phyloP scores from a whole-genome alignment of 768 basidiomycete genomes.

The Amanita fuliginea region DNA sequence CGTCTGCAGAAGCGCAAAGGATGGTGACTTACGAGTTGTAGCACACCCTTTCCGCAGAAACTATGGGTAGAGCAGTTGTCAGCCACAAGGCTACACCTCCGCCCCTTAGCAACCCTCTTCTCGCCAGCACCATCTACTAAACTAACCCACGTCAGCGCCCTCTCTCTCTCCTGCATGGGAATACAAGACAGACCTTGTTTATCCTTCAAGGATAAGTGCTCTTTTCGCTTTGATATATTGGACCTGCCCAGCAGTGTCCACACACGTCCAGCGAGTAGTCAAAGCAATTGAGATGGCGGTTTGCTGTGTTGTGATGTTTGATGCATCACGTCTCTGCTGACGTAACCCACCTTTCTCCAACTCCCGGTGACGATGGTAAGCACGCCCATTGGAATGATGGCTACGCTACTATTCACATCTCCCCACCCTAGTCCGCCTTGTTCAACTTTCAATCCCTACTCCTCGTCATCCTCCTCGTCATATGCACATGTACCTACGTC shows the following conservation, averaged over 20 bases:
- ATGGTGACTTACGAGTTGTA: slow-evolving; percentile 3
- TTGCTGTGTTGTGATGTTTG: too few relatives aligned
- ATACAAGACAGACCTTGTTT: too few relatives aligned
- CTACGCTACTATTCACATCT: too few relatives aligned
- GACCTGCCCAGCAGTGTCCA: slow-evolving; percentile 6
- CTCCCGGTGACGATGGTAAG: background rate
- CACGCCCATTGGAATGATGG: too few relatives aligned
- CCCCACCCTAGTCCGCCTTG: slow-evolving; percentile 57
- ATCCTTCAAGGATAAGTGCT: background rate
- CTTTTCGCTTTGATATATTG: background rate
- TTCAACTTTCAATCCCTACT: slow-evolving; percentile 98
- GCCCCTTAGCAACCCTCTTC: background rate
- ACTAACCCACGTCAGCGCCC: background rate
- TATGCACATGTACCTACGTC: slow-evolving; percentile 96
- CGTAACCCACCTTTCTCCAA: background rate
- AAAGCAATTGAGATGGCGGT: slow-evolving; percentile 8
- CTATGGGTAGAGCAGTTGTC: slow-evolving; percentile 13
- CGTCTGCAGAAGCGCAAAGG: background rate
- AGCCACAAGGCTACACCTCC: slow-evolving; percentile 10
- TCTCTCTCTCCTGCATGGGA: too few relatives aligned
- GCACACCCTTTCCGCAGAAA: slow-evolving; percentile 16
- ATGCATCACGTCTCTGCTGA: too few relatives aligned
- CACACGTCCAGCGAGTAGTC: background rate
- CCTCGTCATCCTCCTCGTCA: slow-evolving; percentile 83
- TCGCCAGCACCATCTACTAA: background rate